These are phyloP conservation scores for Metschnikowia kofuensis DNA, from an alignment of 805 yeast species.

Conservation along the genomic window DNA sequence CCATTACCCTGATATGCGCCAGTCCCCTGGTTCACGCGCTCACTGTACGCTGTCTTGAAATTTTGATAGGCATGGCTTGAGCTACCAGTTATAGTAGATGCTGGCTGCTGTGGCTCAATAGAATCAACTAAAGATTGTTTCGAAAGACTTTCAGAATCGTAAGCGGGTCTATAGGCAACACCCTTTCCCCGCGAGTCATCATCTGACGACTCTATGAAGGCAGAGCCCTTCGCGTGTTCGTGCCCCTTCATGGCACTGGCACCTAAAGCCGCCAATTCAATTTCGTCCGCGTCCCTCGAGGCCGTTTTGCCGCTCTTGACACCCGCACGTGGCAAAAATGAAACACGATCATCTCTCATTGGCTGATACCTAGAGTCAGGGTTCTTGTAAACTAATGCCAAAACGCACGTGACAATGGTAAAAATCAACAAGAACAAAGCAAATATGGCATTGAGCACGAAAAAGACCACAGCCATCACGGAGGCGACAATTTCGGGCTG, in stretches of 20 bases:
- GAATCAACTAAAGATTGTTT: constrained; percentile 15
- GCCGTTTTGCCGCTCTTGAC: constrained; percentile 25
- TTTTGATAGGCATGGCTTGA: constrained; percentile 28
- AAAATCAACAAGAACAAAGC: constrained; percentile 78
- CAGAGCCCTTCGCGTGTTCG: constrained; percentile 33
- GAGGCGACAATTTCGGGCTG: constrained; percentile 89
- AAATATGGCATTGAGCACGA: constrained; percentile 84
- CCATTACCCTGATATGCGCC: constrained; percentile 1
- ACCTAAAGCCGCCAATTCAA: constrained; percentile 72
- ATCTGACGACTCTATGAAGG: constrained; percentile 30
- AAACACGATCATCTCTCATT: constrained; percentile 92
- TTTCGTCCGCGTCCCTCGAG: constrained; percentile 38
- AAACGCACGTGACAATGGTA: constrained; percentile 81
- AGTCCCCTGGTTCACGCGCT: constrained; percentile 1
- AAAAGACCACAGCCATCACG: constrained; percentile 86
- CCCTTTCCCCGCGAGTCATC: constrained; percentile 21
- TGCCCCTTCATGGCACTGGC: constrained; percentile 66
- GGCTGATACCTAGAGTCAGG: constrained; percentile 97
- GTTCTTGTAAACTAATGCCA: constrained; percentile 82
- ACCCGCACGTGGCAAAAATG: constrained; percentile 77
- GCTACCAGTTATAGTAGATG: constrained; percentile 42
- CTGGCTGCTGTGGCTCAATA: constrained; percentile 41
- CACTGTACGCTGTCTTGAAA: constrained; percentile 19
- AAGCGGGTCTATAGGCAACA: constrained; percentile 9
- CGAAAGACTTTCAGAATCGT: constrained; percentile 13